A percentile compares a stretch with the other conserved stretches of the same genome.
These are phyloP conservation scores for Cephaloascus albidus DNA, from an alignment of 805 yeast species.

Conservation along the genomic window DNA sequence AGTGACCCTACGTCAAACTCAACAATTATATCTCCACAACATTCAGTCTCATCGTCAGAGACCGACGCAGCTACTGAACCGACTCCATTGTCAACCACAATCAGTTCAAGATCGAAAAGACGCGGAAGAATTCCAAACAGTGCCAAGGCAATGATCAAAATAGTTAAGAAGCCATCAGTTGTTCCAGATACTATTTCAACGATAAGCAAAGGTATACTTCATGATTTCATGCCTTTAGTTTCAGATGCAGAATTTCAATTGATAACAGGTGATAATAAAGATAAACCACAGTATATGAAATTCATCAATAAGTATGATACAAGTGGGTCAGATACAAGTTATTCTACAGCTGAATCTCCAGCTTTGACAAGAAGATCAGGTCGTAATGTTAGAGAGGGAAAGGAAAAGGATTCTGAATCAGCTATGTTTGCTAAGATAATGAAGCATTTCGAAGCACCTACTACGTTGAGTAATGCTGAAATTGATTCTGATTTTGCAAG, in stretches of 20 bases:
- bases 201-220: slow-evolving; percentile 9
- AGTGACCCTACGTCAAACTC: slow-evolving; percentile 17
- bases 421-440: slow-evolving; percentile 28
- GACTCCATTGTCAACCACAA: neutral
- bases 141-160: no score
- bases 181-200: neutral
- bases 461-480: slow-evolving; percentile 21
- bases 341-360: slow-evolving; percentile 1
- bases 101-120: neutral
- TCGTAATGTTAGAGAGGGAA: slow-evolving; percentile 1
- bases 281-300: slow-evolving; percentile 10
- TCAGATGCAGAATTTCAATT: slow-evolving; percentile 25
- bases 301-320: slow-evolving; percentile 8
- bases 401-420: slow-evolving; percentile 20
- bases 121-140: neutral
- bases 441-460: slow-evolving; percentile 33
- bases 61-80: neutral
- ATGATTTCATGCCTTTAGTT: slow-evolving; percentile 32
- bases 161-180: neutral
- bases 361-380: neutral
- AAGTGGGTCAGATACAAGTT: slow-evolving; percentile 28
- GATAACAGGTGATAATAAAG: slow-evolving; percentile 28
- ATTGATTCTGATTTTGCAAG: slow-evolving; percentile 21
- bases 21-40: neutral
- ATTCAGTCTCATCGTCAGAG: neutral